A percentile compares a stretch with the other conserved stretches of the same genome.
These are phyloP conservation scores for Tremella fuciformis DNA, from an alignment of 768 basidiomycete genomes.

Conservation along the genomic window DNA sequence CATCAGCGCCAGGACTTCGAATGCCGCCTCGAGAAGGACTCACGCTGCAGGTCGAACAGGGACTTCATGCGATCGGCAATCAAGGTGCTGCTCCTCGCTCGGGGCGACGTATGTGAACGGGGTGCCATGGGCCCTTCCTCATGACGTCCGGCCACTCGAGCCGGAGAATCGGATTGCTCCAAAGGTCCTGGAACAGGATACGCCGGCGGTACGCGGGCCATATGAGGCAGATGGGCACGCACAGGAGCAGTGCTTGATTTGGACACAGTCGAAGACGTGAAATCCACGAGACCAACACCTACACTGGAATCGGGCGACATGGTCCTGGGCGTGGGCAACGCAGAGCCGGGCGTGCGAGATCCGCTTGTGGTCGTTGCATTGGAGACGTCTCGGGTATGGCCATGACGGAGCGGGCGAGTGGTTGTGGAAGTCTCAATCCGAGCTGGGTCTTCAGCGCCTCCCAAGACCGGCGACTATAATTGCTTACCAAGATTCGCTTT, in stretches of 20 bases:
- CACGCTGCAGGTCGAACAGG: not conserved
- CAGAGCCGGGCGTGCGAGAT: too few species aligned
- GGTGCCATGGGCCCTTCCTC: too few species aligned
- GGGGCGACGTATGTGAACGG: not conserved
- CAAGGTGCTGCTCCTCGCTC: conserved; percentile 3
- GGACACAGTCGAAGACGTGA: too few species aligned
- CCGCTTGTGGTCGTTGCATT: not conserved
- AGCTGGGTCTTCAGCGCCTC: not conserved
- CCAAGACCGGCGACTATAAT: not conserved
- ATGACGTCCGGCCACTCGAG: too few species aligned
- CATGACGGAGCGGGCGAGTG: not conserved
- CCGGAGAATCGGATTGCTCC: too few species aligned
- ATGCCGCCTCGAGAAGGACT: not conserved
- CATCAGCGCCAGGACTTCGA: not conserved
- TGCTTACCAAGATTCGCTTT: not conserved
- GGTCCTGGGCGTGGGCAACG: too few species aligned
- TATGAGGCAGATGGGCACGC: too few species aligned
- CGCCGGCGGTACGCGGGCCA: too few species aligned
- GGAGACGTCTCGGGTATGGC: not conserved
- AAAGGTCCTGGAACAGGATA: too few species aligned
- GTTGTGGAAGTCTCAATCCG: not conserved
- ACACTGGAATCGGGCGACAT: too few species aligned
- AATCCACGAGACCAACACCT: too few species aligned
- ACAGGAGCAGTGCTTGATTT: too few species aligned
- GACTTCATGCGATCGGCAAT: conserved; percentile 4